Conservation (phyloP, 2,329 filamentous ascomycete genomes). For the Curvularia lunata region DNA sequence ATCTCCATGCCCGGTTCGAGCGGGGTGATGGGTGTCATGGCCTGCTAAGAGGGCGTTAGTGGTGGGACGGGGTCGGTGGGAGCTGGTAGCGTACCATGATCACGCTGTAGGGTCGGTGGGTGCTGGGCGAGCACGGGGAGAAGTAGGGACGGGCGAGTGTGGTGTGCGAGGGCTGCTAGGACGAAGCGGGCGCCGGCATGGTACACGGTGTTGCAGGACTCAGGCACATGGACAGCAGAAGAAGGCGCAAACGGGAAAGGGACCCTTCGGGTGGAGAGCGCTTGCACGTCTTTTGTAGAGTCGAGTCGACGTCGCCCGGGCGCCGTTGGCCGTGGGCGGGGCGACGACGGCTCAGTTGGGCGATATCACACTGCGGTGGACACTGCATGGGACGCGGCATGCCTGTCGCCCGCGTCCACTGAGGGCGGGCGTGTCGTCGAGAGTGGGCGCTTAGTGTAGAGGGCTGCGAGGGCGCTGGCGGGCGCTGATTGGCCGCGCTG, state of each 20-base stretch:
- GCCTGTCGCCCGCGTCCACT: conserved; percentile 36
- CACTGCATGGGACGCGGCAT: conserved; percentile 44
- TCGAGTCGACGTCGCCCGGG: conserved; percentile 24
- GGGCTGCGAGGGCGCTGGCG: conserved; percentile 34
- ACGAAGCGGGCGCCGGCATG: conserved; percentile 37
- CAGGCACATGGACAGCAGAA: conserved; percentile 32
- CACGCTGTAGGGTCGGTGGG: conserved; percentile 23
- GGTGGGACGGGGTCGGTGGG: conserved; percentile 3
- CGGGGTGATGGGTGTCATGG: conserved; percentile 54
- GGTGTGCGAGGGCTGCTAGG: conserved; percentile 27
- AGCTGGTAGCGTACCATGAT: conserved; percentile 45
- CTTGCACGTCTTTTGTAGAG: conserved; percentile 53
- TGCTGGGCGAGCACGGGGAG: conserved; percentile 26
- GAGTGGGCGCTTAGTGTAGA: conserved; percentile 45
- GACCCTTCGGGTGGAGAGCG: conserved; percentile 52
- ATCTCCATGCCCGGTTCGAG: conserved; percentile 54
- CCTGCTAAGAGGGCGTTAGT: conserved; percentile 48
- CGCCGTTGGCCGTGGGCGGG: conserved; percentile 40
- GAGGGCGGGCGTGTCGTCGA: conserved; percentile 32
- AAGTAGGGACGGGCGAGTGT: conserved; percentile 19
- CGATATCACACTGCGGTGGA: conserved; percentile 33
- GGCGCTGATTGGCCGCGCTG: conserved; percentile 39
- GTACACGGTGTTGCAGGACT: conserved; percentile 38
- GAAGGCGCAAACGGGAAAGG: conserved; percentile 45
- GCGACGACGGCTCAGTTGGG: conserved; percentile 20